Base-by-base conservation (phyloP, 768 basidiomycete species). In the Naganishia onofrii region DNA sequence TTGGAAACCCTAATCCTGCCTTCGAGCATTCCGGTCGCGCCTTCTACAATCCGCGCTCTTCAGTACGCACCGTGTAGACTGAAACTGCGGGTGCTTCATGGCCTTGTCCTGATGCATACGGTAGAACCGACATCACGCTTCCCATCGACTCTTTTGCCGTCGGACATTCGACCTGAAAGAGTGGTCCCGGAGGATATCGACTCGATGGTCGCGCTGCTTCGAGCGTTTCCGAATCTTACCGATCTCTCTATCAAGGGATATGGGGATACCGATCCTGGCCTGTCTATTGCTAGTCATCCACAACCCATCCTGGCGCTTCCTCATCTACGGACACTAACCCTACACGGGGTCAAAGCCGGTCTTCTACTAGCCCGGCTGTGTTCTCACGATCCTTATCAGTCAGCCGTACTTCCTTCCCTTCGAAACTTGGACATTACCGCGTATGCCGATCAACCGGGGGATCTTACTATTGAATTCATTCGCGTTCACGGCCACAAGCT, bases 1-100 rank as follows among this genome's bases (percentile, higher is more conserved):
- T 56, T 81, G 19, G 67, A 53, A 1, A 74, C 75, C 46, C 74
- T 81, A 17, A 72, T 72, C 42, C 70, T 81, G 17, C 78, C 80
- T 6, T 42, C 71, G 13, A 73, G 73, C 15, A 58, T 57, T 29
- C 56, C 56, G 15, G 58, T 58, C 4, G 44, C 58, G 48, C 68
- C 68, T 28, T 58, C 56, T 21, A 54, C 58, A 5, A 44, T 69
- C 8, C 56, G 58, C 8, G 46, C 68, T 10, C 57, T 69, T 8
- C 42, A 53, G 23, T 44, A 46, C 38, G 58, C 56, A 17, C 68
- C 68, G 34, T 69, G 56, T 63, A 36, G 42, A 5, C 28, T 9
- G 15, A 31, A 56, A 5, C 42, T 69, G 1, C 44, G 38, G 29
- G 57, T 69, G 7, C 29, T 69, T 17, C 46, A 60, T 26, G 57